These are phyloP conservation scores for Colletotrichum tabaci DNA, from an alignment of 2,329 filamentous ascomycete species.

Conservation along the genomic window DNA sequence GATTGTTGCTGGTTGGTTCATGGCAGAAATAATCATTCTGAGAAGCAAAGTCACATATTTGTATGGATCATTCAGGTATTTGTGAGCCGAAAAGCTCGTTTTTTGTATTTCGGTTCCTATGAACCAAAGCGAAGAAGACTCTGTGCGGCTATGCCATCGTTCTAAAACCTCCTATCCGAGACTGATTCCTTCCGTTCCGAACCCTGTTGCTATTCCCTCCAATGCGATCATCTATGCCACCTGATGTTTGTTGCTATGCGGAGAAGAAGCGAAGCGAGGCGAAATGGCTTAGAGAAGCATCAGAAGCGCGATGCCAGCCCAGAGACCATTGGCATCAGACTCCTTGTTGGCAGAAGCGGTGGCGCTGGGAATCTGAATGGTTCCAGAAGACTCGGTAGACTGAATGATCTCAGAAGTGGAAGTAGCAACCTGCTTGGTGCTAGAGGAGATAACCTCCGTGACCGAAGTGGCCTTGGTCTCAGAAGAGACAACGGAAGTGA, in stretches of 20 bases:
- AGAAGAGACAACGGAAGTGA: neutral
- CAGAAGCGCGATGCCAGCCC: slow-evolving; percentile 12
- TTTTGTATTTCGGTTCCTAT: neutral
- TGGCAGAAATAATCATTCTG: too few relatives aligned
- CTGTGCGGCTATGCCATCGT: neutral
- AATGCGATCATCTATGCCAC: neutral
- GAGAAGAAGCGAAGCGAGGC: neutral
- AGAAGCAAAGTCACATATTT: too few relatives aligned
- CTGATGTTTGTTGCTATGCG: neutral
- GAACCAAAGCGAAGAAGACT: neutral
- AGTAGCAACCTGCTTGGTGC: neutral
- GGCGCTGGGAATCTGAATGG: neutral
- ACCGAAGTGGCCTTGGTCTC: neutral
- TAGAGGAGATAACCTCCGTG: neutral
- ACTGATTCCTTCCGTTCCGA: neutral
- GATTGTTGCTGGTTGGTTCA: too few relatives aligned
- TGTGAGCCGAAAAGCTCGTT: neutral
- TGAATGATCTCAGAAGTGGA: neutral
- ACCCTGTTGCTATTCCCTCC: neutral
- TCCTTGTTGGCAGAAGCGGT: neutral
- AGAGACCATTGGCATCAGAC: neutral
- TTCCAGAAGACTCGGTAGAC: neutral
- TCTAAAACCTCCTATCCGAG: slow-evolving; percentile 7
- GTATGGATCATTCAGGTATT: neutral
- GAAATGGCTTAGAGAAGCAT: neutral